These are phyloP conservation scores for Corchorus olitorius DNA, from an alignment of 345 rosid species.

Conservation along the genomic window DNA sequence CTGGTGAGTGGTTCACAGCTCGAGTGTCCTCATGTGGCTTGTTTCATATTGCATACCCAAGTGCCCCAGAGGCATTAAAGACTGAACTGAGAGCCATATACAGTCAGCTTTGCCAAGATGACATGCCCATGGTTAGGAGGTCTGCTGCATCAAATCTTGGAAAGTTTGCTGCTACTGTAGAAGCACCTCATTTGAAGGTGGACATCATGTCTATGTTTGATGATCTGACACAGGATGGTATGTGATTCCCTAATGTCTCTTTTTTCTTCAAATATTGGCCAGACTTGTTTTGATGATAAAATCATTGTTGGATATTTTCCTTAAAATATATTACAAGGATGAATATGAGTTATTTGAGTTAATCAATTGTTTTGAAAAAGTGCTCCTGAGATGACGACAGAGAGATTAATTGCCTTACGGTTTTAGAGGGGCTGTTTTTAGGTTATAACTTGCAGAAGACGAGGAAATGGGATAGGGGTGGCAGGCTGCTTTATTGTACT, in stretches of 20 bases:
- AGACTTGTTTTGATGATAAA: neutral
- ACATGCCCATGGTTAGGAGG: conserved; percentile 92
- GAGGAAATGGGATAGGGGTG: neutral
- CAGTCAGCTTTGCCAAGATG: conserved; percentile 77
- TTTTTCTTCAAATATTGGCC: neutral
- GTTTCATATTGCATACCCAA: conserved; percentile 79
- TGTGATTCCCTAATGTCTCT: conserved; percentile 1
- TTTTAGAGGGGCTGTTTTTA: neutral
- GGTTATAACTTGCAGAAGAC: neutral
- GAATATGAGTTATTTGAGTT: neutral
- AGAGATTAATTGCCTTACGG: neutral
- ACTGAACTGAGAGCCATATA: conserved; percentile 64
- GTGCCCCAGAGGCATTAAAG: conserved; percentile 60
- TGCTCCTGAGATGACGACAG: neutral
- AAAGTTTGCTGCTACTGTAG: conserved; percentile 80
- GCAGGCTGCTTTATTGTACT: neutral
- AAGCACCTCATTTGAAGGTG: conserved; percentile 61
- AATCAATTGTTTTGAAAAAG: neutral
- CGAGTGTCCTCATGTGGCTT: conserved; percentile 79
- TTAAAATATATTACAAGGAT: neutral
- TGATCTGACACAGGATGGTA: conserved; percentile 82
- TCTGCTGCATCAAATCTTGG: conserved; percentile 83
- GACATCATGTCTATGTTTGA: conserved; percentile 79
- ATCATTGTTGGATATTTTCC: neutral
- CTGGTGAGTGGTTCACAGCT: conserved; percentile 90